Evolutionary conservation across 306 rosid species (phyloP).

Genomic region (Ochetophila trinervis): DNA sequence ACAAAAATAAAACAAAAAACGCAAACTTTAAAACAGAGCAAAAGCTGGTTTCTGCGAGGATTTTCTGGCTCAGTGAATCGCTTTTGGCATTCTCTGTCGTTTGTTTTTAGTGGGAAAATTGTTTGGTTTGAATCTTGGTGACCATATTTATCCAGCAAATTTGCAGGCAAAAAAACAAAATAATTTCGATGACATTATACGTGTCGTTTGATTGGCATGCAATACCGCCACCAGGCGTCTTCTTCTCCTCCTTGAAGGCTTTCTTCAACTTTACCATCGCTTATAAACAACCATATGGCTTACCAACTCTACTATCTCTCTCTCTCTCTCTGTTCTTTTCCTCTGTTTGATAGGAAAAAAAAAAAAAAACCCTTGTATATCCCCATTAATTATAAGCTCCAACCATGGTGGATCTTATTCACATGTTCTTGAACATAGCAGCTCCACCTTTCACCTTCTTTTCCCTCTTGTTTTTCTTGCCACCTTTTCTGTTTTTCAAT

Average conservation of each 20-base stretch:
- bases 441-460: slow-evolving; percentile 63
- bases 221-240: slow-evolving; percentile 27
- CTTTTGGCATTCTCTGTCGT: too few species aligned
- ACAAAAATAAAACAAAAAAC: too few species aligned
- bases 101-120: too few species aligned
- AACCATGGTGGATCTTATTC: slow-evolving; percentile 40
- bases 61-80: too few species aligned
- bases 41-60: too few species aligned
- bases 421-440: slow-evolving; percentile 43
- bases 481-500: slow-evolving; percentile 43
- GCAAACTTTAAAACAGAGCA: too few species aligned
- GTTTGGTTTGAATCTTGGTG: too few species aligned
- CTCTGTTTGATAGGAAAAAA: background rate
- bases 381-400: too few species aligned
- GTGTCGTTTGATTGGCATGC: slow-evolving; percentile 37
- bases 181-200: slow-evolving; percentile 6
- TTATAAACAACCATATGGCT: background rate
- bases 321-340: background rate
- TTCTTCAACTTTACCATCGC: background rate
- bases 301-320: background rate
- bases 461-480: slow-evolving; percentile 46
- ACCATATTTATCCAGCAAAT: too few species aligned
- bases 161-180: background rate
- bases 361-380: too few species aligned
- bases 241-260: background rate